Evolutionary conservation across 768 basidiomycete species (phyloP), one percentile per base, ranked within the genome.

Genomic region (Kwoniella bestiolae): DNA sequence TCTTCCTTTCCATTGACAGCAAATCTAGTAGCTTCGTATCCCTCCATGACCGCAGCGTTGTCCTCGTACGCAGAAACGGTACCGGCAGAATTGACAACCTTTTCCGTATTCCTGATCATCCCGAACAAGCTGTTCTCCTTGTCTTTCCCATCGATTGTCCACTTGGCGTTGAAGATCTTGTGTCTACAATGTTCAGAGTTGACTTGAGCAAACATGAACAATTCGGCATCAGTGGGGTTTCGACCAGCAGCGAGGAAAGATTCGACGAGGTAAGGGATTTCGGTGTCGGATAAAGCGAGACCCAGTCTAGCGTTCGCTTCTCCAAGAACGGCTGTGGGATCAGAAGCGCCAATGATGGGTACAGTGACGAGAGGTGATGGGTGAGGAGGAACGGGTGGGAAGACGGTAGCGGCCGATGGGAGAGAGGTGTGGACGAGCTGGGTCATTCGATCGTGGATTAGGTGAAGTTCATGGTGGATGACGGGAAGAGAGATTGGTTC

Each of bases 191-290:
- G 96, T 81, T 99, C 96, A n/a, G 94, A 97, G 83, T 99, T 99
- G 80, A 99, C 95, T 78, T 99, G 96, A 3, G 96, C 95, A 81
- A 98, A 99, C 96, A 98, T 99, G 86, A 99, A 99, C 7, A 99
- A 85, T 79, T 99, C 96, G 3, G 95, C 94, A 78, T 98, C 96
- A 41, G 91, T 96, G 7, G 95, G 96, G 77, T 92, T 89, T 35
- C 94, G 88, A 52, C 85, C 84, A 80, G 90, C 89, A n/a, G 89
- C 84, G 28, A 91, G 85, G 81, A 93, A 99, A 11, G 91, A 93
- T 58, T 90, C 85, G 69, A 96, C 86, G 68, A 98, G 88, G 81
- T 97, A 99, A 73, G 89, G 87, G 67, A 98, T 91, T 80, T 99
- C 96, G 60, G 93, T 90, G 0, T 86, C 73, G 0, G 93, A 90